Percentiles rank a stretch among this genome's conserved stretches.
phyloP scores from a whole-genome alignment of 2,329 filamentous ascomycete species.

The Diaporthe sp. region DNA sequence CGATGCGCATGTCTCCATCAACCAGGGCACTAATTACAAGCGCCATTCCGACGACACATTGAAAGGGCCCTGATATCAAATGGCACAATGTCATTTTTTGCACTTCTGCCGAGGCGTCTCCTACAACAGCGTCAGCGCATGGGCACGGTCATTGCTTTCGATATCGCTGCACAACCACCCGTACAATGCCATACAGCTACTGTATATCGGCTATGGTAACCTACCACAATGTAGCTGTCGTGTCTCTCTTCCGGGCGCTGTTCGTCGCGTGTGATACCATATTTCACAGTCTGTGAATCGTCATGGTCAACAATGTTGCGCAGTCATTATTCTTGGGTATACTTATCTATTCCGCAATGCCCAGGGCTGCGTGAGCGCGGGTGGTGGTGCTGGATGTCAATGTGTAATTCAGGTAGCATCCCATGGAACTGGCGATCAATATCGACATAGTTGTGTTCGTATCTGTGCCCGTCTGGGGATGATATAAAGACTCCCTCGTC shows the following conservation, averaged over 20 bases:
- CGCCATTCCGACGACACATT: neutral
- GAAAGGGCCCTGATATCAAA: neutral
- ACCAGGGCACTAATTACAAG: neutral
- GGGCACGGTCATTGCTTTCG: neutral
- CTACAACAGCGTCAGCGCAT: neutral
- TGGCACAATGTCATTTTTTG: neutral
- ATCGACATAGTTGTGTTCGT: neutral
- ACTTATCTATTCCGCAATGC: neutral
- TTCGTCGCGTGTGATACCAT: neutral
- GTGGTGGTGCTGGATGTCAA: neutral
- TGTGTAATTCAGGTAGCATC: no score
- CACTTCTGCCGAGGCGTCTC: neutral
- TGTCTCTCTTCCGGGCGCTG: neutral
- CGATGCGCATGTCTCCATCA: neutral
- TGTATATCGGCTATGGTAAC: neutral
- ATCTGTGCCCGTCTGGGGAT: neutral
- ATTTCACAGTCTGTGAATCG: neutral
- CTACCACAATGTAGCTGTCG: neutral
- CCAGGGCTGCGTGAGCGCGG: neutral
- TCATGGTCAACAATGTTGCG: neutral
- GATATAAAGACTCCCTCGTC: neutral
- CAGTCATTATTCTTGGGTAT: neutral
- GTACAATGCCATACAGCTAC: neutral
- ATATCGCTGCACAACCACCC: neutral
- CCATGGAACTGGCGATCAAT: neutral